Percentiles rank a stretch among this genome's conserved stretches.
phyloP scores from a whole-genome alignment of 2,329 filamentous ascomycete genomes.

The Esteya vermicola region DNA sequence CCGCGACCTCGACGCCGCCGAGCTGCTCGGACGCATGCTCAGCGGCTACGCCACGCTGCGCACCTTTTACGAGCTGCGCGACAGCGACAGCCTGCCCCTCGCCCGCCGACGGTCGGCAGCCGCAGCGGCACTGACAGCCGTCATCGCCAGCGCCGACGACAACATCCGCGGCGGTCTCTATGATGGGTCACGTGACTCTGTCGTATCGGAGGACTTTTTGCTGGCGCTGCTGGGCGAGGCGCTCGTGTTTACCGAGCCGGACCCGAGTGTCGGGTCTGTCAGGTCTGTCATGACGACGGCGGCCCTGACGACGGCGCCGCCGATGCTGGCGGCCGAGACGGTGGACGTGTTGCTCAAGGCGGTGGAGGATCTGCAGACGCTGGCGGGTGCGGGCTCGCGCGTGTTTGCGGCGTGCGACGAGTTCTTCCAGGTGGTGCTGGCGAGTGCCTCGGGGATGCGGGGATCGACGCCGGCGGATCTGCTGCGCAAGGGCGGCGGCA shows the following conservation, averaged over 20 bases:
- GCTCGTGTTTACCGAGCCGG: constrained; percentile 53
- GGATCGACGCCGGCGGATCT: constrained; percentile 51
- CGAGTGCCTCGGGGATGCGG: constrained; percentile 48
- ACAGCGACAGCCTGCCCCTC: constrained; percentile 34
- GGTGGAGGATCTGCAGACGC: constrained; percentile 66
- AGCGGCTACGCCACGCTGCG: constrained; percentile 87
- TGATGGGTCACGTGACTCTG: constrained; percentile 64
- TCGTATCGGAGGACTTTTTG: constrained; percentile 79
- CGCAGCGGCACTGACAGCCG: constrained; percentile 61
- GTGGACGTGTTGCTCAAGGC: constrained; percentile 64
- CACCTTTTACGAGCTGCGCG: constrained; percentile 79
- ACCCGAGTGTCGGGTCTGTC: too few relatives aligned
- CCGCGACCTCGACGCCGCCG: constrained; percentile 67
- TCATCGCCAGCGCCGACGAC: constrained; percentile 74
- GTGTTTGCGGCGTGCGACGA: constrained; percentile 65
- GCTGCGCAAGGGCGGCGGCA: constrained; percentile 37
- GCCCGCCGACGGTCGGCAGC: constrained; percentile 57
- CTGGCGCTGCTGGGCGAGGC: constrained; percentile 74
- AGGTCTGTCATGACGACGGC: constrained; percentile 2
- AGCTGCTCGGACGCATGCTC: constrained; percentile 70
- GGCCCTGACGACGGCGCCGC: constrained; percentile 12
- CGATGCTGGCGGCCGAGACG: constrained; percentile 47
- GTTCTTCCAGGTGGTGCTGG: constrained; percentile 61
- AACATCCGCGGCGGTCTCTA: constrained; percentile 85
- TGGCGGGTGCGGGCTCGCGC: constrained; percentile 45